Base-by-base conservation (phyloP, 1,284 basidiomycete genomes). In the Phaffia rhodozyma region DNA sequence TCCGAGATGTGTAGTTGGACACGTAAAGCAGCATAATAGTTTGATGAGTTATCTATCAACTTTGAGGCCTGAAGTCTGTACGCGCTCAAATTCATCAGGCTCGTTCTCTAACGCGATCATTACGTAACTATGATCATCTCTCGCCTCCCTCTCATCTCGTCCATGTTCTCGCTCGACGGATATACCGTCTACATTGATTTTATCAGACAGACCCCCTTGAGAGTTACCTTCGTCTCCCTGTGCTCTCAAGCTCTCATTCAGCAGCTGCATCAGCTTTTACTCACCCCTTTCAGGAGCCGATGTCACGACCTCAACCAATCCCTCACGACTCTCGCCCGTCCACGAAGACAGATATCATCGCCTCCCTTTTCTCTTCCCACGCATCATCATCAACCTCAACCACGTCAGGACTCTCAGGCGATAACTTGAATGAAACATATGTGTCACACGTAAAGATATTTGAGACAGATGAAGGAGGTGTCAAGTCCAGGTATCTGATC, bases 401-500 rank as follows among this genome's bases (percentile, higher is more conserved):
- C 5, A 43, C 38, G 38, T 43, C 38, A 43, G 38, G 38, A 27
- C 83, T 82, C 71, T 82, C 83, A 21, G 77, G 78, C 66, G 83
- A 84, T 27, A 78, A 77, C 49, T 76, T 83, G 0, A 85, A 85
- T 63, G 91, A 94, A 75, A 81, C 79, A 25, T 89, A 93, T 72
- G 83, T 92, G 64, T 81, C 84, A 53, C 90, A 91, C 76, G 72
- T 93, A 72, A 92, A 92, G 79, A 89, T 94, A 49, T 90, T 86
- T 83, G 92, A 97, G 76, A 75, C 79, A 23, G 75, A 75, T 20
- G 86, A 86, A 61, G 82, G 81, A 18, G 83, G 82, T 18, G 83
- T 77, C 71, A 94, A 94, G 75, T 85, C 87, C 54, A 81, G 91
- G 69, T 94, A 89, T 74, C 86, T 94, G 66, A 80, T 94, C 67